Percentiles rank a stretch among this genome's conserved stretches.
Conservation (phyloP, 108 stramenopile species). For the Skeletonema grethae region DNA sequence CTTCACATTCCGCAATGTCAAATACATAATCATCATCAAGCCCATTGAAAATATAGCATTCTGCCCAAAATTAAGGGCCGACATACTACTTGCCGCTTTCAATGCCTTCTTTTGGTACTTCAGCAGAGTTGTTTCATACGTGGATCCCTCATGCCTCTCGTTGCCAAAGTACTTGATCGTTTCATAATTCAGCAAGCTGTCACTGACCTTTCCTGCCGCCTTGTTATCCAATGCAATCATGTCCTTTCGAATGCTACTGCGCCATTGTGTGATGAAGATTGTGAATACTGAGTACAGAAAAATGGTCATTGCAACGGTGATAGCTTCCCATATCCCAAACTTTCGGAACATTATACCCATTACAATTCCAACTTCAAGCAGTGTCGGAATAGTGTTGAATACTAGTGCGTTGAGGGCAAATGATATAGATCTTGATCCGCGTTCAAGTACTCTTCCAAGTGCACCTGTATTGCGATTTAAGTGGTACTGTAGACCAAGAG, state of each 20-base stretch:
- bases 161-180: constrained; percentile 98
- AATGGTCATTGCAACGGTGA: constrained; percentile 85
- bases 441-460: constrained; percentile 85
- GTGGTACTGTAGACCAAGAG: constrained; percentile 90
- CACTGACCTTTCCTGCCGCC: constrained; percentile 88
- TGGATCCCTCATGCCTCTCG: constrained; percentile 87
- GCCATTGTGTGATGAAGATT: constrained; percentile 94
- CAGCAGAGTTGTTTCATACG: constrained; percentile 83
- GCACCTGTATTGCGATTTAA: constrained; percentile 87
- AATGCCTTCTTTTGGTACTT: constrained; percentile 91
- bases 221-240: constrained; percentile 95
- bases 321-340: constrained; percentile 82
- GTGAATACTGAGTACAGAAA: constrained; percentile 90
- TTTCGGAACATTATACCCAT: constrained; percentile 79
- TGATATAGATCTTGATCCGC: constrained; percentile 91
- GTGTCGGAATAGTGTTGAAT: constrained; percentile 94
- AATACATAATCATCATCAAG: constrained; percentile 91
- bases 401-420: constrained; percentile 92
- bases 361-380: constrained; percentile 91
- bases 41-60: constrained; percentile 92
- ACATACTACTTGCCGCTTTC: constrained; percentile 88
- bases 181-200: constrained; percentile 97
- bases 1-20: constrained; percentile 88
- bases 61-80: constrained; percentile 97
- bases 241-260: constrained; percentile 92